phyloP scores from a whole-genome alignment of 441 rosid genomes.

The Jatropha podagrica region DNA sequence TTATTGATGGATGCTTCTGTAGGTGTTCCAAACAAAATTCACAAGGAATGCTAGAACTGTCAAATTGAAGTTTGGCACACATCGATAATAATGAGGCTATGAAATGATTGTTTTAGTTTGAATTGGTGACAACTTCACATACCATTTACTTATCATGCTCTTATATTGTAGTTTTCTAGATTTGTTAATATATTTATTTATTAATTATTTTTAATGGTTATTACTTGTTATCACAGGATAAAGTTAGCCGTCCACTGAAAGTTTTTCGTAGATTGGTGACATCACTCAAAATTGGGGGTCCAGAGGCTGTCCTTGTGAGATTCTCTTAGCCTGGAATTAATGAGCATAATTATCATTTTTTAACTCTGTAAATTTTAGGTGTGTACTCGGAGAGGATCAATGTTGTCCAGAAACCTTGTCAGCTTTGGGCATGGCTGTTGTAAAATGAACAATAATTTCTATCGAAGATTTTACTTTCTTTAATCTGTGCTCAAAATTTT shows the following conservation, averaged over 20 bases:
- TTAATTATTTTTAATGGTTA: background rate
- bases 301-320: constrained; percentile 41
- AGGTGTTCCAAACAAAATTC: too few relatives aligned
- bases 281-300: constrained; percentile 66
- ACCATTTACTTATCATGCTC: background rate
- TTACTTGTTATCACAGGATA: constrained; percentile 49
- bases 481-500: too few relatives aligned
- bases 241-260: constrained; percentile 72
- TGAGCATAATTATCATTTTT: background rate
- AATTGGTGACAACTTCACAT: too few relatives aligned
- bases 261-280: constrained; percentile 73
- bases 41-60: too few relatives aligned
- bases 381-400: background rate
- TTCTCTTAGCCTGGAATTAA: background rate
- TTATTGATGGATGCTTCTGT: too few relatives aligned
- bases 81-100: too few relatives aligned
- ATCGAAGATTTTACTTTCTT: too few relatives aligned
- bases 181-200: background rate
- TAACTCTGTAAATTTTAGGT: background rate
- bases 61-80: too few relatives aligned
- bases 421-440: too few relatives aligned
- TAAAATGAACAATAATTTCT: too few relatives aligned
- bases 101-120: too few relatives aligned
- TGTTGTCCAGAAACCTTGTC: too few relatives aligned
- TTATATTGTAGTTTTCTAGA: background rate